Evolutionary conservation across 2,329 filamentous ascomycete species (phyloP).

Genomic region (Pyrenochaeta sp.): DNA sequence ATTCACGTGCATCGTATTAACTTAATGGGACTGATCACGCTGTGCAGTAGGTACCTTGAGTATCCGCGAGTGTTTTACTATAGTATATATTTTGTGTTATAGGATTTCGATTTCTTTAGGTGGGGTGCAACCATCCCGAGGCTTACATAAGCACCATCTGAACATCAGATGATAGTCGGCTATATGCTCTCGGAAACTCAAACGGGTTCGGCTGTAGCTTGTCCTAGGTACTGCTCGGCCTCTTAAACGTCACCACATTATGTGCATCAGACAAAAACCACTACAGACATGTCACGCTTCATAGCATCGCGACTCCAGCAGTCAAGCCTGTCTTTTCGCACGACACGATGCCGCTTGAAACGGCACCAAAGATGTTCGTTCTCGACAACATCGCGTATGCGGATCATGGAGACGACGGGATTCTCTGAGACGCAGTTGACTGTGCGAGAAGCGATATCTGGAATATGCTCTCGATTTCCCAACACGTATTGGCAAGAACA

Average conservation of each 20-base stretch:
- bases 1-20: no score
- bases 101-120: no score
- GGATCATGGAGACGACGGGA: constrained; percentile 74
- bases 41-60: no score
- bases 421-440: constrained; percentile 77
- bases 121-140: background rate
- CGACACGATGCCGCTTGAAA: background rate
- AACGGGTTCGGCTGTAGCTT: no score
- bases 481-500: constrained; percentile 78
- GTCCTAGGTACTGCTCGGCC: no score
- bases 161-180: background rate
- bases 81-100: no score
- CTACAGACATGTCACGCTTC: constrained; percentile 3
- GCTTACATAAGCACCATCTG: background rate
- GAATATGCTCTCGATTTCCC: constrained; percentile 74
- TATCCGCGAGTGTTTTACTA: no score
- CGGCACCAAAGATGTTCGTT: constrained; percentile 29
- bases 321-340: background rate
- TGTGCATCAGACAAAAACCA: no score
- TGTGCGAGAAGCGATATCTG: constrained; percentile 73
- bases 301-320: background rate
- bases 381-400: constrained; percentile 34
- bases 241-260: no score
- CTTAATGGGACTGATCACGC: no score
- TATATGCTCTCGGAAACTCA: background rate